Evolutionary conservation across 495 filamentous ascomycete genomes (phyloP), one percentile per base, ranked within the genome.

Genomic region (Neurospora terricola): DNA sequence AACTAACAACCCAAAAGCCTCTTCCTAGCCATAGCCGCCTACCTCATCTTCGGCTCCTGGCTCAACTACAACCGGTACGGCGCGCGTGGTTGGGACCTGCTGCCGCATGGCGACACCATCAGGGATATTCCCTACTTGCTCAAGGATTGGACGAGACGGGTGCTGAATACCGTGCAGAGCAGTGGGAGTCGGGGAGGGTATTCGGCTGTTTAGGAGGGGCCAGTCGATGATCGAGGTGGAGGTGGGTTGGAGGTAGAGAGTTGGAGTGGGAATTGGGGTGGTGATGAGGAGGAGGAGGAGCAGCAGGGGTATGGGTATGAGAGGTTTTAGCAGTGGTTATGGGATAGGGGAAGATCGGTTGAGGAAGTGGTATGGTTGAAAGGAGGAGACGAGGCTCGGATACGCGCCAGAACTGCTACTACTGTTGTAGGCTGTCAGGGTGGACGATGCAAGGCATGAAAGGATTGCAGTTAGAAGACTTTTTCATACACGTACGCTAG

Each of bases 41-140:
- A 99, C 82, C 90, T 99, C 75, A 97, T 99, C 81, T 98, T 98
- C 78, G 94, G 94, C 78, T 96, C 94, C 30, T 99, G 96, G 96
- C 90, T 98, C 76, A 98, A 98, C 84, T 98, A 98, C 87, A 98
- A 93, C 85, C 93, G 94, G 72, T 96, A 97, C 80, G 94, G 94
- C 36, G 94, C 94, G 59, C 87, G 96, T 27, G 96, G 96, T 72
- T 98, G 94, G 96, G 96, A 98, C 76, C 87, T 98, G 14, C 87
- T 98, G 12, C 96, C 96, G 0, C 96, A 98, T 80, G 90, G 92
- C 72, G 96, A 99, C 80, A 92, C 93, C 14, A 91, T 99, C 77
- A 89, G 94, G 70, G 96, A 99, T 74, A 77, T 98, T 4, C 96
- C 96, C 9, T 99, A 98, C 78, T 84, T 99, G 48, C 82, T 97